Evolutionary conservation across 1,284 basidiomycete genomes (phyloP).

Genomic region (Mycena citricolor): DNA sequence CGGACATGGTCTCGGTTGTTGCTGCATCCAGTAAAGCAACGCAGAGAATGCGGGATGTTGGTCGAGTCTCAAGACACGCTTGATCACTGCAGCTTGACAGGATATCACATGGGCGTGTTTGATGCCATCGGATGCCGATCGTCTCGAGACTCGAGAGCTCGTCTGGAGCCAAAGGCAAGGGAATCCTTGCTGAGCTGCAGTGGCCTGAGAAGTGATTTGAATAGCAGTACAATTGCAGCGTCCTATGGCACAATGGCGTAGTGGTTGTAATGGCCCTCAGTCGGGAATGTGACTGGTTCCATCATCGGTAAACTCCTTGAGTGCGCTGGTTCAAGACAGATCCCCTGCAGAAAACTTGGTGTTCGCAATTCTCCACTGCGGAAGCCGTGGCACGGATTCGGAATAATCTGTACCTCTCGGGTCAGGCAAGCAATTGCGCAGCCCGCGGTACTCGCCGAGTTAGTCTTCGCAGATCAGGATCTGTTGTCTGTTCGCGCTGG

Average conservation of each 20-base stretch:
- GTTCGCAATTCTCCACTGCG: slow-evolving; percentile 60
- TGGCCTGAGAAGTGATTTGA: no score
- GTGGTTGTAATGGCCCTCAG: slow-evolving; percentile 78
- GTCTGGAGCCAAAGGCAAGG: no score
- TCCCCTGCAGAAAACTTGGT: slow-evolving; percentile 92
- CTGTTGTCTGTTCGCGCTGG: slow-evolving; percentile 76
- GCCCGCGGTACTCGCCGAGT: slow-evolving; percentile 79
- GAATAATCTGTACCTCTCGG: slow-evolving; percentile 80
- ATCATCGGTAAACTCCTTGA: slow-evolving; percentile 58
- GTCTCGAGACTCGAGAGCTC: no score
- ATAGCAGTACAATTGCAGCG: no score
- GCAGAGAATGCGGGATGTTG: no score
- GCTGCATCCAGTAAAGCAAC: no score
- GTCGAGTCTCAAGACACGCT: no score
- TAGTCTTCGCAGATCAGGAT: slow-evolving; percentile 86
- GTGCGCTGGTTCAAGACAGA: slow-evolving; percentile 88
- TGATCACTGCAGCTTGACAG: no score
- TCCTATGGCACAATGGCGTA: slow-evolving; percentile 62
- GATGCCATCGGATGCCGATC: no score
- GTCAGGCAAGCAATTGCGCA: slow-evolving; percentile 90
- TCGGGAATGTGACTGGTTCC: slow-evolving; percentile 76
- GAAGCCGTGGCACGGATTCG: slow-evolving; percentile 61
- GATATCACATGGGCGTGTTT: no score
- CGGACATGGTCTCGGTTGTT: no score
- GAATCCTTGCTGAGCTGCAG: no score